Base-by-base conservation (phyloP, 495 filamentous ascomycete species). In the Parmelia sp. region DNA sequence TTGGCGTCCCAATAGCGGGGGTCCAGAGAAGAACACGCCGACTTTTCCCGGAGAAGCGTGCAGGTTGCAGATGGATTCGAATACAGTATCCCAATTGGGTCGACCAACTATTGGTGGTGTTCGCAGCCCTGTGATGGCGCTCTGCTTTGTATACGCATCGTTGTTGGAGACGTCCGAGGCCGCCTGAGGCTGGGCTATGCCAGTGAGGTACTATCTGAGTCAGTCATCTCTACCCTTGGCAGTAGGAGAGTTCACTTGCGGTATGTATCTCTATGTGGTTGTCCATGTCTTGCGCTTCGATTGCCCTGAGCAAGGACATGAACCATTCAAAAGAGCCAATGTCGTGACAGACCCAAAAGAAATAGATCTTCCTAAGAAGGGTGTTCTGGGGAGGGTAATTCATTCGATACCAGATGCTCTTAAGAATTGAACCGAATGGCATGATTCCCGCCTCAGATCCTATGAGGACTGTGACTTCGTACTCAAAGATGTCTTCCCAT, bases 321-420 rank as follows among this genome's bases (percentile, higher is more conserved):
- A 92, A 92, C 89, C 89, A 92, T 76, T 91, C 88, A 67, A 90
- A 91, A 6, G 84, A 86, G 31, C 85, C 87, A 68, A 90, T 89
- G 71, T 91, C 88, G 72, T 87, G 78, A 79, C 89, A 89, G 69
- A 91, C 83, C 89, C 89, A 92, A 80, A 91, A 90, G 76, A 92
- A 91, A 77, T 91, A 92, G 39, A 92, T 87, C 73, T 91, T 92
- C 62, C 86, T 79, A 37, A 92, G 79, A 37, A 85, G 78, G 23
- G 86, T 90, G 74, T 85, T 85, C 75, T 88, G 84, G 73, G 88
- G 83, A 17, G 88, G 86, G 74, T 87, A 90, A 78, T 90, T 90
- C 82, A 89, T 88, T n/a, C 88, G 81, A 73, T 91, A 92, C 88
- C 89, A 92, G 74, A 92, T 90, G 62, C 86, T 89, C 78, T 92